phyloP scores from a whole-genome alignment of 176 grass and related monocot genomes.

The Avena atlantica region DNA sequence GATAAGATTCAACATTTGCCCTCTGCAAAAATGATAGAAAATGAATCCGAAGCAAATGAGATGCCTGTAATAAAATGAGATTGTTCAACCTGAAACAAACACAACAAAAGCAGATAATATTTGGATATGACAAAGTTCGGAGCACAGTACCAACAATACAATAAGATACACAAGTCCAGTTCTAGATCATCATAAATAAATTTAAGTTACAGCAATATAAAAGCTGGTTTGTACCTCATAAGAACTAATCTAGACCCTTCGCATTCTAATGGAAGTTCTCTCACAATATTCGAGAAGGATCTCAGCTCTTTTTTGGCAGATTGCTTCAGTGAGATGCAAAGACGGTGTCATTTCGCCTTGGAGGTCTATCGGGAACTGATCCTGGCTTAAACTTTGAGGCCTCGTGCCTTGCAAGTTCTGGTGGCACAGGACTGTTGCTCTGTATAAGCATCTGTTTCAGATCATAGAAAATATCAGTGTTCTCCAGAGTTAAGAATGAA shows the following conservation, averaged over 20 bases:
- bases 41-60: conserved; percentile 31
- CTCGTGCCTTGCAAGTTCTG: conserved; percentile 95
- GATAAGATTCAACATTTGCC: conserved; percentile 28
- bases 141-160: conserved; percentile 10
- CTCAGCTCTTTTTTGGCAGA: neutral
- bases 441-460: conserved; percentile 98
- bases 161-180: conserved; percentile 37
- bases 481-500: conserved; percentile 83
- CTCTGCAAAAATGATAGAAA: conserved; percentile 54
- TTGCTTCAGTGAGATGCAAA: conserved; percentile 60
- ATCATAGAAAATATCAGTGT: conserved; percentile 92
- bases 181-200: conserved; percentile 31
- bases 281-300: neutral
- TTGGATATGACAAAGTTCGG: neutral
- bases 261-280: conserved; percentile 1
- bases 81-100: conserved; percentile 19
- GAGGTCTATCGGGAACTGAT: conserved; percentile 81
- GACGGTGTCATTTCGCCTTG: conserved; percentile 85
- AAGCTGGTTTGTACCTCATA: conserved; percentile 45
- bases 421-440: conserved; percentile 91
- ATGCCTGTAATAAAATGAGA: neutral
- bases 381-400: conserved; percentile 96
- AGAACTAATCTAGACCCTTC: conserved; percentile 47
- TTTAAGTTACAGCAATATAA: conserved; percentile 25
- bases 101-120: neutral